These are phyloP conservation scores for Aspergillus oerlinghausenensis DNA, from an alignment of 2,329 filamentous ascomycete species.

Conservation along the genomic window DNA sequence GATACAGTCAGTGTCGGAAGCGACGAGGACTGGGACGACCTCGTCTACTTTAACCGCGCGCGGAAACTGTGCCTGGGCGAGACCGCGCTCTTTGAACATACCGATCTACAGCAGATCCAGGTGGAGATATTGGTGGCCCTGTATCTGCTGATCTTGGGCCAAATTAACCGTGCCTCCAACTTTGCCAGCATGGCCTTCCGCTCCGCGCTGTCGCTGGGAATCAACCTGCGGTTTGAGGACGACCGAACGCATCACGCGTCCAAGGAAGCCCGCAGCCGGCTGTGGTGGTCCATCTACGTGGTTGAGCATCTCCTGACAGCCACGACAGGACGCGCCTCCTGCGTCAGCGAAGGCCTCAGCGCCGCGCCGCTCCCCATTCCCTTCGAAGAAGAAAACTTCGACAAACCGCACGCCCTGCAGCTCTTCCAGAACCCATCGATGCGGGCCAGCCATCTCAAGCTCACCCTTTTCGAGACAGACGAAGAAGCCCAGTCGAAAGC, in stretches of 20 bases:
- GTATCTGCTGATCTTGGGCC: conserved; percentile 37
- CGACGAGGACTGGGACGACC: conserved; percentile 28
- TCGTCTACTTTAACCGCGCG: conserved; percentile 39
- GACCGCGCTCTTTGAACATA: conserved; percentile 36
- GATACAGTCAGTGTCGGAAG: conserved; percentile 11
- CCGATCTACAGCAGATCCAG: conserved; percentile 42
- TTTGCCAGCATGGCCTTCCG: conserved; percentile 38
- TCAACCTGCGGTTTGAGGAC: conserved; percentile 39
- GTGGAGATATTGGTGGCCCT: conserved; percentile 36
- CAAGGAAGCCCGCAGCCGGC: conserved; percentile 38
- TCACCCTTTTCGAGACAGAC: conserved; percentile 24
- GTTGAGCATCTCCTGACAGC: conserved; percentile 39
- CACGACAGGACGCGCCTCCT: conserved; percentile 40
- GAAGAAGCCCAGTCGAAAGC: conserved; percentile 7
- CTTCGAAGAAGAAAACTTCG: conserved; percentile 33
- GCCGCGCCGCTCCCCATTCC: conserved; percentile 35
- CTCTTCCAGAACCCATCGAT: conserved; percentile 21
- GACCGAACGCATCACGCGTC: conserved; percentile 29
- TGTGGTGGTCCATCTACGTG: conserved; percentile 43
- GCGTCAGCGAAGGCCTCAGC: conserved; percentile 35
- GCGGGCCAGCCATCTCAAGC: conserved; percentile 20
- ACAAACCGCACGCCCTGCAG: conserved; percentile 18
- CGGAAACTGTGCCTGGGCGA: conserved; percentile 33
- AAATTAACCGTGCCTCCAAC: conserved; percentile 42
- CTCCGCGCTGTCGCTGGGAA: conserved; percentile 36